Evolutionary conservation across 83 land plant genomes (phyloP).

Genomic region (Picea engelmannii): DNA sequence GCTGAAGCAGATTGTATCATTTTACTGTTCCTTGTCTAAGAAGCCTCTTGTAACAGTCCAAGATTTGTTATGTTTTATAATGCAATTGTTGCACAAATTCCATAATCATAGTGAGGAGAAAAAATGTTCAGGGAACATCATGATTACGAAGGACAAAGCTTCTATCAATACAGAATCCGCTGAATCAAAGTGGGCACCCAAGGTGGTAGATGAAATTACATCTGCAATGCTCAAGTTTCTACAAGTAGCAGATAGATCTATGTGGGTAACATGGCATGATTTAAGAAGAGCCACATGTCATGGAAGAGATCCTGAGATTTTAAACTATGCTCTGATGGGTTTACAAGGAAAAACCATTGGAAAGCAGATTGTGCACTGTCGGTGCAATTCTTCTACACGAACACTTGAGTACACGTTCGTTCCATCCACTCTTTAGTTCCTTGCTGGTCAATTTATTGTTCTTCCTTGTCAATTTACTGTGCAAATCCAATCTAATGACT

Average conservation of each 20-base stretch:
- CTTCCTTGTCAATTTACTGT: not conserved
- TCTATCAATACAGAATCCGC: not conserved
- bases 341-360: slow-evolving; percentile 47
- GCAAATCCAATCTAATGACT: slow-evolving; percentile 7
- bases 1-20: slow-evolving; percentile 33
- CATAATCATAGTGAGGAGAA: not conserved
- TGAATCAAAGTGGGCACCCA: slow-evolving; percentile 23
- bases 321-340: slow-evolving; percentile 54
- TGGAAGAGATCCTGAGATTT: slow-evolving; percentile 38
- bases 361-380: slow-evolving; percentile 26
- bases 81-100: slow-evolving; percentile 34
- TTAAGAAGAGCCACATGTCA: slow-evolving; percentile 49
- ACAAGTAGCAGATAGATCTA: slow-evolving; percentile 26
- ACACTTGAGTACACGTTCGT: slow-evolving; percentile 58
- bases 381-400: slow-evolving; percentile 42
- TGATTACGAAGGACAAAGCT: not conserved
- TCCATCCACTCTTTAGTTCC: not conserved
- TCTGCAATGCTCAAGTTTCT: slow-evolving; percentile 55
- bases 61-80: slow-evolving; percentile 55
- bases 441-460: not conserved
- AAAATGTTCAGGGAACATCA: slow-evolving; percentile 8
- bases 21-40: slow-evolving; percentile 54
- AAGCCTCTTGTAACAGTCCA: slow-evolving; percentile 35
- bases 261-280: slow-evolving; percentile 56
- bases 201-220: slow-evolving; percentile 36